Conservation (phyloP, 139 green algal genomes). For the Nannochloris sp. region DNA sequence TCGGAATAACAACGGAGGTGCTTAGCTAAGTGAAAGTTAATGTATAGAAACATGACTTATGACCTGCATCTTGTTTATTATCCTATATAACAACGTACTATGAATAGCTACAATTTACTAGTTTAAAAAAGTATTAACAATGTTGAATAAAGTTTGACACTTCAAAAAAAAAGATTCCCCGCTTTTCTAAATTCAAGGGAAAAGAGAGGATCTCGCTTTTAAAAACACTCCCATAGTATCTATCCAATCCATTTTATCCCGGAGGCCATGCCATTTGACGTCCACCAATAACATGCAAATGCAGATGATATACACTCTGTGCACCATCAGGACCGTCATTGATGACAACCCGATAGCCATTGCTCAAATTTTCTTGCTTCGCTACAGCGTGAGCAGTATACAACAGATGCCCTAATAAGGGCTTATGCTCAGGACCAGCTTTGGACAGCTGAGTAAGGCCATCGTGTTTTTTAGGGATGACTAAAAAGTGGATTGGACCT, state of each 20-base stretch:
- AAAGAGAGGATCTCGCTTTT: no score
- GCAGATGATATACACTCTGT: slow-evolving; percentile 86
- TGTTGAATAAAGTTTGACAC: no score
- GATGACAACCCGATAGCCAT: slow-evolving; percentile 82
- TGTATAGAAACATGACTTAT: no score
- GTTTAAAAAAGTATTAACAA: no score
- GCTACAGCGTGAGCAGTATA: slow-evolving; percentile 72
- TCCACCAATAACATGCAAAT: slow-evolving; percentile 80
- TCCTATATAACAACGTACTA: no score
- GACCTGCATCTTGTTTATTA: no score
- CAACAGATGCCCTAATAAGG: slow-evolving; percentile 82
- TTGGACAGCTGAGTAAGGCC: slow-evolving; percentile 77
- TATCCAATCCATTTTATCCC: slow-evolving; percentile 51
- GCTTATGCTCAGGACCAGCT: slow-evolving; percentile 63
- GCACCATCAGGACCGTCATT: slow-evolving; percentile 84
- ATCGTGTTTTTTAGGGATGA: slow-evolving; percentile 79
- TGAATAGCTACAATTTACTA: no score
- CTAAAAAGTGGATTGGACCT: slow-evolving; percentile 85
- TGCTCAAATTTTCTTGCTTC: slow-evolving; percentile 52
- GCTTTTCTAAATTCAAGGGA: no score
- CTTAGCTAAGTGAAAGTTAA: no score
- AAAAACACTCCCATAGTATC: no score
- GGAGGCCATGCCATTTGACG: slow-evolving; percentile 73
- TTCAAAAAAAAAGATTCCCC: no score
- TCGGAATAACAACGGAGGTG: no score